A percentile compares a stretch with the other conserved stretches of the same genome.
Evolutionary conservation across 2,329 filamentous ascomycete genomes (phyloP).

Genomic region (Penicillium hordei): DNA sequence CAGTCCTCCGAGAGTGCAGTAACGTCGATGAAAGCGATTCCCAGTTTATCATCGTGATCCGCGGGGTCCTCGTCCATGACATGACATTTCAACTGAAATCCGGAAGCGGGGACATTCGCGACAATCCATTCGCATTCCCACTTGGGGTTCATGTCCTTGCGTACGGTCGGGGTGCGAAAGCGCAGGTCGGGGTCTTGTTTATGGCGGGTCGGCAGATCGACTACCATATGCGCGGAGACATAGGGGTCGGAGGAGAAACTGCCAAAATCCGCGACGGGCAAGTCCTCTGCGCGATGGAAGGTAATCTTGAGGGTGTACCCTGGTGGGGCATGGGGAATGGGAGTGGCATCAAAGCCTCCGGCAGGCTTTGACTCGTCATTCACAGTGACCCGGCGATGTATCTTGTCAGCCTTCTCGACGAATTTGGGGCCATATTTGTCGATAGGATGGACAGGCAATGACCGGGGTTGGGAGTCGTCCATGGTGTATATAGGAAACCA

Average conservation of each 20-base stretch:
- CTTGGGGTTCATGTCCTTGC: slow-evolving; percentile 68
- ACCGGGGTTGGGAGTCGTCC: slow-evolving; percentile 10
- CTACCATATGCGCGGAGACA: slow-evolving; percentile 71
- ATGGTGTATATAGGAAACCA: background rate
- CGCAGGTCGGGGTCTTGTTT: slow-evolving; percentile 78
- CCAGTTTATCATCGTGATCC: slow-evolving; percentile 82
- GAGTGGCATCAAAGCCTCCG: slow-evolving; percentile 78
- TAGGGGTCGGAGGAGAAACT: slow-evolving; percentile 81
- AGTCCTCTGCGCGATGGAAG: slow-evolving; percentile 75
- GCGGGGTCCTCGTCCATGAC: slow-evolving; percentile 88
- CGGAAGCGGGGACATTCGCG: slow-evolving; percentile 76
- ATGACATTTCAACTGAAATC: slow-evolving; percentile 80
- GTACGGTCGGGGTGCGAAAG: slow-evolving; percentile 73
- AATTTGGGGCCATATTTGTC: slow-evolving; percentile 42
- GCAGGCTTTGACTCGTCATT: slow-evolving; percentile 52
- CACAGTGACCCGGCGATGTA: slow-evolving; percentile 37
- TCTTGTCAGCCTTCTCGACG: slow-evolving; percentile 40
- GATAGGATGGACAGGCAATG: slow-evolving; percentile 25
- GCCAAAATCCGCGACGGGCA: slow-evolving; percentile 78
- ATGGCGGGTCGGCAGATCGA: slow-evolving; percentile 70
- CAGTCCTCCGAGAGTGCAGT: slow-evolving; percentile 62
- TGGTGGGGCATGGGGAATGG: slow-evolving; percentile 69
- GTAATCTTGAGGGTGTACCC: slow-evolving; percentile 85
- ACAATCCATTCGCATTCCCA: slow-evolving; percentile 90
- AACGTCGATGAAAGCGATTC: slow-evolving; percentile 74